phyloP scores from a whole-genome alignment of 2,329 filamentous ascomycete species.

The Ophiostoma ulmi region DNA sequence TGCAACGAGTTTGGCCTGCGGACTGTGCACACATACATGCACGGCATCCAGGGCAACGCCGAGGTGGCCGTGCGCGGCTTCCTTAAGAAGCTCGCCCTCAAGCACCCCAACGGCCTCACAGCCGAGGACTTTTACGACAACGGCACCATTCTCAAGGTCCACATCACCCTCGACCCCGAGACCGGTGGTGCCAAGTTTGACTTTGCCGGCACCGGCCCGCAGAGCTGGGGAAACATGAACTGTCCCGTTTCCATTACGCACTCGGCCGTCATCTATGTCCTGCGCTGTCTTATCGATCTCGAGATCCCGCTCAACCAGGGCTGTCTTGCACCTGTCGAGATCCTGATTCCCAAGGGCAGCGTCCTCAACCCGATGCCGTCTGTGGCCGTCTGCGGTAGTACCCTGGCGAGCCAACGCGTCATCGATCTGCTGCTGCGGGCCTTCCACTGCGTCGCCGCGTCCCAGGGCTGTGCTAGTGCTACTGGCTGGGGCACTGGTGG shows the following conservation, averaged over 20 bases:
- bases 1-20: constrained; percentile 69
- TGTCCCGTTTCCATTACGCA: constrained; percentile 26
- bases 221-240: constrained; percentile 26
- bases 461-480: constrained; percentile 35
- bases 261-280: constrained; percentile 38
- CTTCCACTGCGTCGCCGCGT: constrained; percentile 31
- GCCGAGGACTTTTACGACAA: constrained; percentile 40
- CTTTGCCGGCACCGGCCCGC: constrained; percentile 35
- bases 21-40: constrained; percentile 70
- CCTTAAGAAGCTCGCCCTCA: constrained; percentile 61
- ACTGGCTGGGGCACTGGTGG: constrained; percentile 33
- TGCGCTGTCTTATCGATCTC: constrained; percentile 35
- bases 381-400: constrained; percentile 41
- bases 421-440: constrained; percentile 34
- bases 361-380: constrained; percentile 34
- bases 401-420: constrained; percentile 34
- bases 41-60: constrained; percentile 69
- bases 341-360: constrained; percentile 34
- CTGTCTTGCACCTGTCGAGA: constrained; percentile 36
- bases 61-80: constrained; percentile 66
- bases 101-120: constrained; percentile 28
- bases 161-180: constrained; percentile 32
- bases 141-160: constrained; percentile 36
- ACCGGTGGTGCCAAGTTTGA: constrained; percentile 36
- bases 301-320: constrained; percentile 41